Base-by-base conservation (phyloP, 2,329 filamentous ascomycete genomes). In the Cytospora piceae region DNA sequence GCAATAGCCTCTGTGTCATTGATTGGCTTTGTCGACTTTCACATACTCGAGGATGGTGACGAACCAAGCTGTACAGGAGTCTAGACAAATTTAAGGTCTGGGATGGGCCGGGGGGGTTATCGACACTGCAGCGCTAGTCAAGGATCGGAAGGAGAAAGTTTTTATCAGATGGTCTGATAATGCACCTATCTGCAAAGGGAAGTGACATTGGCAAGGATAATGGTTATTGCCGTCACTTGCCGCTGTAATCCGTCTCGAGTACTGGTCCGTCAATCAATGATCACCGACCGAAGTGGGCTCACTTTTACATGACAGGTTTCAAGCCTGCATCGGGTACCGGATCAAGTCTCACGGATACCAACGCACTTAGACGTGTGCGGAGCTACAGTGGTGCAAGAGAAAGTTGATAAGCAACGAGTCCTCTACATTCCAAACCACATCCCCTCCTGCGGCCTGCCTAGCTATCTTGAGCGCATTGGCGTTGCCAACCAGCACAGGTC, bases 101-200 rank as follows among this genome's bases (percentile, higher is more conserved):
- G 5, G 17, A 6, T 46, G 42, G 42, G 9, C 20, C 20, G 8
- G 2, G 14, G 2, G 20, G 3, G 8, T n/a, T 15, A 42, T 42
- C 4, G 42, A 46, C 42, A 11, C 20, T 46, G 42, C 42, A 46
- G 46, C n/a, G 46, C 46, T 49, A 49, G n/a, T 24, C 9, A 24
- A 20, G 46, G 46, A 49, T 2, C 11, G 20, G 42, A n/a, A 55
- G 52, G 34, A 5, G n/a, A 22, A 32, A 20, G 29, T 22, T 31
- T 53, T 69, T 69, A 68, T 69, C 68, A 57, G 58, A 68, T 63
- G 29, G 67, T 69, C 65, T 49, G 65, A 70, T 69, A 69, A 67
- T 24, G 46, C 46, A 49, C 1, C 7, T 24, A 24, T 11, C n/a
- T 49, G 46, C 46, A 49, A n/a, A 4, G 3, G n/a, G 5, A 12